Base-by-base conservation (phyloP, 2,329 filamentous ascomycete species). In the Macrophomina phaseolina region DNA sequence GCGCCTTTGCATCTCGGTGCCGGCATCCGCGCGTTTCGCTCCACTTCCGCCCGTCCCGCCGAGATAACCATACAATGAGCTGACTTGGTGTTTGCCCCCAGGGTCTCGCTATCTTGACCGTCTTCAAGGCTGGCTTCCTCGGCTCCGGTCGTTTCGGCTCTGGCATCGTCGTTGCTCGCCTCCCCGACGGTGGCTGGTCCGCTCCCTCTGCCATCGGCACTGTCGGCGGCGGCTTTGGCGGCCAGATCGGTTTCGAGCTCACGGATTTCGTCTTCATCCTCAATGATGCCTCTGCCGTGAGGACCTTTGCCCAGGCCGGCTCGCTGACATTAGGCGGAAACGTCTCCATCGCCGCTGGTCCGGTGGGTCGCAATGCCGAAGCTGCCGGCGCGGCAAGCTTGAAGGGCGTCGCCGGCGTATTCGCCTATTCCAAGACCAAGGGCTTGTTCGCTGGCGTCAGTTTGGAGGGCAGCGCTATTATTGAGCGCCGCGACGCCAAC, bases 181-280 rank as follows among this genome's bases (percentile, higher is more conserved):
- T 94, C 6, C 84, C 89, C 58, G 90, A 94, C 77, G 91, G 91
- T 48, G 84, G 84, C 66, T 96, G 92, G 92, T 93, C 90, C 70
- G 92, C 92, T 3, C 92, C 92, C 12, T 91, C 89, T 67, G 92
- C 92, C 62, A 93, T 95, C 74, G 89, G 90, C 63, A 93, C 91
- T 1, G 89, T 90, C 34, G 92, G 92, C 71, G 92, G 90, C 65
- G 92, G 92, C 30, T 91, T 96, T 70, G 92, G 92, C 71, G 92
- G 92, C 48, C 92, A 95, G 81, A 92, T 96, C 74, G 92, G 92
- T 42, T 92, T 94, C 79, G 92, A 96, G 79, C 80, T 96, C 69
- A 95, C 92, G 67, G 92, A 95, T 78, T 99, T 99, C 77, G 95
- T 99, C 77, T 98, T 99, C 81, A 97, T 99, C 71, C 89, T 99